These are phyloP conservation scores for Neofusicoccum parvum DNA, from an alignment of 2,329 filamentous ascomycete genomes.

Conservation along the genomic window DNA sequence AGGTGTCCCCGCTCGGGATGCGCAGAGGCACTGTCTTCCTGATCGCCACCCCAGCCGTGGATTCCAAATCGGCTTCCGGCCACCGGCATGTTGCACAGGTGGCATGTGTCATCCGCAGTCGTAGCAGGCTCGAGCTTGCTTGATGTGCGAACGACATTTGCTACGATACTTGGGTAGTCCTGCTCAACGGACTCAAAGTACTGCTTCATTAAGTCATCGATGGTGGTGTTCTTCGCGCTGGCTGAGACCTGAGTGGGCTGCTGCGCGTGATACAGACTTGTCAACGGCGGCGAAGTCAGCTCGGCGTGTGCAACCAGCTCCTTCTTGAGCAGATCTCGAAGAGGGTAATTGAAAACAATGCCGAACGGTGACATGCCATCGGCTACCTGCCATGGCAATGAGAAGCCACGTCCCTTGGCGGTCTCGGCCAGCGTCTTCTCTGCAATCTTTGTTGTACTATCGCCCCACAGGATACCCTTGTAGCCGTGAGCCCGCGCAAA, in stretches of 20 bases:
- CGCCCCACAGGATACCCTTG: slow-evolving; percentile 75
- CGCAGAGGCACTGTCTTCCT: neutral
- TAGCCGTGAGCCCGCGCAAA: slow-evolving; percentile 63
- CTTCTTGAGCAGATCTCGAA: slow-evolving; percentile 81
- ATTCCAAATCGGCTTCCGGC: slow-evolving; percentile 64
- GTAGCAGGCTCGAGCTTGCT: slow-evolving; percentile 67
- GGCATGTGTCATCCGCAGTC: slow-evolving; percentile 52
- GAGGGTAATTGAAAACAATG: slow-evolving; percentile 71
- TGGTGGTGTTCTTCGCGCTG: slow-evolving; percentile 77
- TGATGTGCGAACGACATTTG: slow-evolving; percentile 93
- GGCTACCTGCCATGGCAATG: slow-evolving; percentile 77
- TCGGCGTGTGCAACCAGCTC: slow-evolving; percentile 72
- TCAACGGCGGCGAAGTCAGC: slow-evolving; percentile 56
- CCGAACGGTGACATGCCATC: slow-evolving; percentile 69
- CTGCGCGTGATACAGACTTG: slow-evolving; percentile 44
- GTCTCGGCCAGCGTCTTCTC: slow-evolving; percentile 84
- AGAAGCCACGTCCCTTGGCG: slow-evolving; percentile 85
- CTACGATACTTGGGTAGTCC: slow-evolving; percentile 86
- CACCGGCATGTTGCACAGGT: slow-evolving; percentile 70
- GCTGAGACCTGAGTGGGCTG: slow-evolving; percentile 41
- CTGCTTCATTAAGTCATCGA: slow-evolving; percentile 85
- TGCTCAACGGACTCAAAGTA: slow-evolving; percentile 87
- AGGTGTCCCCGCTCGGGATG: neutral
- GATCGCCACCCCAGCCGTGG: slow-evolving; percentile 62
- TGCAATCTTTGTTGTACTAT: slow-evolving; percentile 85